These are phyloP conservation scores for Diaporthe capsici DNA, from an alignment of 2,329 filamentous ascomycete species.

Conservation along the genomic window DNA sequence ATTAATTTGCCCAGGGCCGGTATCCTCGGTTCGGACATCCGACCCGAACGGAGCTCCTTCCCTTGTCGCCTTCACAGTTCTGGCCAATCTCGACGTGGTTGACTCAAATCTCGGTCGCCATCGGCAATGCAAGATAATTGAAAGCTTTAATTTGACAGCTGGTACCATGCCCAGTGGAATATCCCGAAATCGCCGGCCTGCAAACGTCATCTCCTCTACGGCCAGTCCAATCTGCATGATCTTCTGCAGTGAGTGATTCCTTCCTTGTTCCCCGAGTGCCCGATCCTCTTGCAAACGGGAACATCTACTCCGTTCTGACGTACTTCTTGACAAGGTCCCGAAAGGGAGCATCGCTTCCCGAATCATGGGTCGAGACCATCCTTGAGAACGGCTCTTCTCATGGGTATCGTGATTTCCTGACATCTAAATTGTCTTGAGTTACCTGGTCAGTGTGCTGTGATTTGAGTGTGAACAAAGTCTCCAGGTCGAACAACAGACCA, in stretches of 20 bases:
- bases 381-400: not conserved
- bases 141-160: not conserved
- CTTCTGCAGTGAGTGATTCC: not conserved
- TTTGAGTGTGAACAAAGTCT: not conserved
- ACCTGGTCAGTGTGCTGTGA: not conserved
- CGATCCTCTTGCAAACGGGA: not conserved
- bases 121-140: not conserved
- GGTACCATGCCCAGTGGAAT: not conserved
- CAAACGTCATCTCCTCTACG: not conserved
- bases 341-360: not conserved
- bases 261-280: not conserved
- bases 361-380: too few relatives aligned
- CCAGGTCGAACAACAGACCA: not conserved
- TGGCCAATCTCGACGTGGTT: not conserved
- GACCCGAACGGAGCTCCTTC: not conserved
- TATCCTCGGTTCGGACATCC: not conserved
- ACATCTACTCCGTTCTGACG: not conserved
- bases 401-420: not conserved
- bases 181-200: not conserved
- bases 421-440: not conserved
- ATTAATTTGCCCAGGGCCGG: not conserved
- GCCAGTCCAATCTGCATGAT: not conserved
- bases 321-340: not conserved
- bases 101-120: not conserved
- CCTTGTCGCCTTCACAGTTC: not conserved